Evolutionary conservation across 2,329 filamentous ascomycete species (phyloP).

Genomic region (Colletotrichum trifolii): DNA sequence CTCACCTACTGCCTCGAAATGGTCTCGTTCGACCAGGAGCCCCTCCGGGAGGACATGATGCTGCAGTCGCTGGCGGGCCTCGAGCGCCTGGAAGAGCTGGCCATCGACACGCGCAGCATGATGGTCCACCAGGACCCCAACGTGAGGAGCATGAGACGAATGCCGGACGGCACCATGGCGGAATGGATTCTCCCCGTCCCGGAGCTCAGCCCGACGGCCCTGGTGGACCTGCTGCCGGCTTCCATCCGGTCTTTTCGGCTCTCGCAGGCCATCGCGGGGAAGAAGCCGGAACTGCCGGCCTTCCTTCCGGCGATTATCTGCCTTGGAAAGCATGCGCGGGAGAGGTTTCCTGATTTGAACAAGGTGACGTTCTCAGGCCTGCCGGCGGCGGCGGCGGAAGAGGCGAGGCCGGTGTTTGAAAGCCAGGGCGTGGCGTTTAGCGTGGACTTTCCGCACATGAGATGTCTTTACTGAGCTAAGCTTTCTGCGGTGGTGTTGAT

Average conservation of each 20-base stretch:
- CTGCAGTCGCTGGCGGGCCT: neutral
- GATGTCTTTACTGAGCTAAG: no score
- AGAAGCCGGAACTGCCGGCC: neutral
- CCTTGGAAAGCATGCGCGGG: neutral
- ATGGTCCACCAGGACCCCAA: neutral
- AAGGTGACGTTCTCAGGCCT: neutral
- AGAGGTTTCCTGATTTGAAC: neutral
- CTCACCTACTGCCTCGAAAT: neutral
- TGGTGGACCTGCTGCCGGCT: neutral
- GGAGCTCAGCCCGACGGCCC: neutral
- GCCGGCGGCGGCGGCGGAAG: neutral
- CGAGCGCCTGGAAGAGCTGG: neutral
- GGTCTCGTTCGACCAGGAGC: neutral
- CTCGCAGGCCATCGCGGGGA: neutral
- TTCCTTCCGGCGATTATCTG: neutral
- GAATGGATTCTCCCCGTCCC: neutral
- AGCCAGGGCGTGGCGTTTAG: neutral
- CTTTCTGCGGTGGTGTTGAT: no score
- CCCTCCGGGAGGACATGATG: neutral
- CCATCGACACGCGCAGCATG: neutral
- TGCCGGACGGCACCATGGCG: neutral
- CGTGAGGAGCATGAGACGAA: neutral
- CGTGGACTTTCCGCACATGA: neutral
- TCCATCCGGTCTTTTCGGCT: neutral
- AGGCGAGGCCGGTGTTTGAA: neutral